These are phyloP conservation scores for Penicillium silybi DNA, from an alignment of 495 filamentous ascomycete genomes.

Conservation along the genomic window DNA sequence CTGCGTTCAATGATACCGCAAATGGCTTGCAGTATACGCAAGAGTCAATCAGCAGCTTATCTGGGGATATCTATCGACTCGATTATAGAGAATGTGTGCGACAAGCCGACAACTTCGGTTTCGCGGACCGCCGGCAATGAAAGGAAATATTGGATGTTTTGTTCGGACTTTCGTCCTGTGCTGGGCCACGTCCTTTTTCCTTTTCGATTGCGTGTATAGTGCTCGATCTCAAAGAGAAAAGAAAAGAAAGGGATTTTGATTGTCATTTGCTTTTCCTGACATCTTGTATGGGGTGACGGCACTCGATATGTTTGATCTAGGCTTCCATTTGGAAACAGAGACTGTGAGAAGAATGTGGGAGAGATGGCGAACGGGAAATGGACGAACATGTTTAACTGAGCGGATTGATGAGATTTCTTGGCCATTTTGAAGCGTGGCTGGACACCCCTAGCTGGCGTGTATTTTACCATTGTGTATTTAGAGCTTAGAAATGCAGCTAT, in stretches of 20 bases:
- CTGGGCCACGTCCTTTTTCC: slow-evolving; percentile 30
- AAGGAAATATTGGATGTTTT: too few species aligned
- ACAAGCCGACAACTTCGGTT: too few species aligned
- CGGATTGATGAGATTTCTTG: slow-evolving; percentile 23
- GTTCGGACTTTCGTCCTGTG: slow-evolving; percentile 32
- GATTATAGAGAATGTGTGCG: too few species aligned
- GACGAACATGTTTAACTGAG: slow-evolving; percentile 13
- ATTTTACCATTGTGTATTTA: slow-evolving; percentile 52
- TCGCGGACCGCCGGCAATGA: too few species aligned
- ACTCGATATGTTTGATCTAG: neutral
- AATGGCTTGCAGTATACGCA: too few species aligned
- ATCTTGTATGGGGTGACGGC: neutral
- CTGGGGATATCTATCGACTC: too few species aligned
- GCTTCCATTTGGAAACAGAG: slow-evolving; percentile 3
- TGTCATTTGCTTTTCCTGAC: slow-evolving; percentile 6
- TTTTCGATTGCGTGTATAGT: slow-evolving; percentile 45
- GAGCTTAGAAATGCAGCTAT: slow-evolving; percentile 31
- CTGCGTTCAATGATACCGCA: too few species aligned
- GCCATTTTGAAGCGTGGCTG: slow-evolving; percentile 27
- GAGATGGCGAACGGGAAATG: neutral
- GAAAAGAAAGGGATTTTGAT: slow-evolving; percentile 32
- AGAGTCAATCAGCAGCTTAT: too few species aligned
- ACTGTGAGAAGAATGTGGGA: neutral
- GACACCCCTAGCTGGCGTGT: slow-evolving; percentile 31
- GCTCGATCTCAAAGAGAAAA: slow-evolving; percentile 40